These are phyloP conservation scores for Ammopiptanthus mongolicus DNA, from an alignment of 306 rosid species.

Conservation along the genomic window DNA sequence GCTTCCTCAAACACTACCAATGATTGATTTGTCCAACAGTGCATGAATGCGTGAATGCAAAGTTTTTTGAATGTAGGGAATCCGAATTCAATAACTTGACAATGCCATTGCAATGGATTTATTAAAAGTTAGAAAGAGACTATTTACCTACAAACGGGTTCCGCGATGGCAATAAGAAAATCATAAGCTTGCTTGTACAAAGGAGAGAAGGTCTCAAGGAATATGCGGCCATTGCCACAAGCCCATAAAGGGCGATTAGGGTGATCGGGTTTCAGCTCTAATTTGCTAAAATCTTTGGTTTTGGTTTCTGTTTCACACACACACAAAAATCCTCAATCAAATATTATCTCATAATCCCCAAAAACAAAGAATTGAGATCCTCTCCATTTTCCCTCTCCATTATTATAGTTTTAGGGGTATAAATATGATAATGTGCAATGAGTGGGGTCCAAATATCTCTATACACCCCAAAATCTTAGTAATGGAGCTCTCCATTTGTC, in stretches of 20 bases:
- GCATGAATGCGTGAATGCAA: no score
- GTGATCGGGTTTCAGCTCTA: conserved; percentile 85
- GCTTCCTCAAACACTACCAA: no score
- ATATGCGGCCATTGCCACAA: conserved; percentile 87
- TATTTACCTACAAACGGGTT: conserved; percentile 85
- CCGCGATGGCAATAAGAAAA: conserved; percentile 90
- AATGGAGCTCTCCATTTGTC: no score
- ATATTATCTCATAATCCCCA: background rate
- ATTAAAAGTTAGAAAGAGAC: background rate
- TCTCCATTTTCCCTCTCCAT: no score
- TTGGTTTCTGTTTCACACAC: conserved; percentile 40
- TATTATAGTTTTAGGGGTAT: no score
- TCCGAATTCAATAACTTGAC: background rate
- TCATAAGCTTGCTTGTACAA: conserved; percentile 94
- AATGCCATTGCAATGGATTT: background rate
- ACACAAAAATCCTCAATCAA: conserved; percentile 4
- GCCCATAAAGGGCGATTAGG: conserved; percentile 89
- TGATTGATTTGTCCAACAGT: no score
- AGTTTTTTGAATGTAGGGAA: no score
- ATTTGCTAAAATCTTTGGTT: conserved; percentile 76
- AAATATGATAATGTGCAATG: no score
- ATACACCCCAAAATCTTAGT: no score
- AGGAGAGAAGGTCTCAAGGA: conserved; percentile 91
- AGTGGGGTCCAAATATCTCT: no score
- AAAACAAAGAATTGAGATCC: no score